Base-by-base conservation (phyloP, 768 basidiomycete genomes). In the Tremella mesenterica region DNA sequence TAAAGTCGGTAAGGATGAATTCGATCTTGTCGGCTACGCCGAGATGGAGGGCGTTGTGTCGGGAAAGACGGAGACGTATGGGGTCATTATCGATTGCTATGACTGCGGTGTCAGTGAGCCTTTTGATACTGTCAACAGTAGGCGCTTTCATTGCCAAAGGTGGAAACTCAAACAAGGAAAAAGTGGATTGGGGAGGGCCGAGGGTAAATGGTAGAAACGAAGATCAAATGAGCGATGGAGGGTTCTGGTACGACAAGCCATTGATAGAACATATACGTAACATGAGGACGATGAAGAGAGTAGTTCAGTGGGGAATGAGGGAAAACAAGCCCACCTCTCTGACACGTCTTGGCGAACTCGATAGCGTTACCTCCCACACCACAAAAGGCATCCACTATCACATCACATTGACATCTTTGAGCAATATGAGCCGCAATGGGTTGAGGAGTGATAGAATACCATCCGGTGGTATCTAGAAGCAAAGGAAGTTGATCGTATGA, bases 341-440 rank as follows among this genome's bases (percentile, higher is more conserved):
- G 86, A 75, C 95, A 99, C 2, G 91, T 95, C 70, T 85, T 82
- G 2, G 95, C 95, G 73, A 99, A 96, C 3, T 91, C 89, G 53
- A 99, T 97, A 0, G 93, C 82, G 65, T 99, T 99, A 14, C 93
- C 95, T 25, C 95, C 95, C 0, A 97, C 92, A 0, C 95, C 95
- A 66, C 92, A 96, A 71, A 97, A 99, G 0, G 91, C 88, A 67
- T 97, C 95, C 3, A 64, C 39, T 1, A 69, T 56, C 20, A 62
- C 57, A 44, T 62, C 69, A 29, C 62, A 75, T 49, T 60, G 48
- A 76, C 93, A 95, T 21, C 92, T 78, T 60, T 93, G 86, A 0
- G 95, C 93, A 41, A 96, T 96, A 70, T 89, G 91, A 55, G 81
- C 74, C 7, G 92, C 95, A n/a, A 99, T 82, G 33, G 79, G 79